Evolutionary conservation across 495 filamentous ascomycete species (phyloP), one percentile per base, ranked within the genome.

Genomic region (Rusavskia elegans): DNA sequence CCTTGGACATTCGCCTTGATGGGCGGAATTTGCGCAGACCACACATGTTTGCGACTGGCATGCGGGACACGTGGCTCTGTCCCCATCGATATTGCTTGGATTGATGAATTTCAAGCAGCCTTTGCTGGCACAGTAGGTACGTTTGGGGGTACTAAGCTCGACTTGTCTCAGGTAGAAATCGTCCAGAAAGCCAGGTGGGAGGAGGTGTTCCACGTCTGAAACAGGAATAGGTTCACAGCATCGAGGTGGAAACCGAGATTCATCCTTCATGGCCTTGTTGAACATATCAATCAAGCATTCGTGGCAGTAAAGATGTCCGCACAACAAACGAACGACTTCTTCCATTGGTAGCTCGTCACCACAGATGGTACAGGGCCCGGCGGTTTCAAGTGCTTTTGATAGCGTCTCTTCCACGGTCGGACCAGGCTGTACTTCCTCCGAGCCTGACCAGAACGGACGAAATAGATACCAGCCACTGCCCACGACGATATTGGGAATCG

Each of bases 161-260:
- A 59, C 51, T 0, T 32, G 11, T 45, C 60, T 68, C 13, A 58
- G 50, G 7, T 53, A 51, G 29, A 61, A 58, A 11, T 17, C 14
- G 5, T 39, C 49, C 3, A 29, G 41, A 2, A 59, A 35, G 1
- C 57, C 51, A 2, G 30, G 20, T 0, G 52, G 48, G 4, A 71
- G 45, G n/a, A 62, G 44, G 1, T 40, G 41, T 5, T 53, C 48
- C 17, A 63, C 53, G 11, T 5, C 1, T 1, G 56, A 52, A 8
- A 60, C 37, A 5, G 59, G 49, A 9, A 70, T 57, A 16, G 32
- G n/a, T 14, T 61, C 17, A 45, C 70, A 74, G 54, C 70, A 73
- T 36, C 61, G 59, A 16, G 67, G 66, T 1, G 70, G 69, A 36
- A 64, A 70, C 3, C 67, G 54, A 8, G 65, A 59, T 42, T 66